Conservation (phyloP, 192 early-diverging fungal genomes). For the Podila minutissima region DNA sequence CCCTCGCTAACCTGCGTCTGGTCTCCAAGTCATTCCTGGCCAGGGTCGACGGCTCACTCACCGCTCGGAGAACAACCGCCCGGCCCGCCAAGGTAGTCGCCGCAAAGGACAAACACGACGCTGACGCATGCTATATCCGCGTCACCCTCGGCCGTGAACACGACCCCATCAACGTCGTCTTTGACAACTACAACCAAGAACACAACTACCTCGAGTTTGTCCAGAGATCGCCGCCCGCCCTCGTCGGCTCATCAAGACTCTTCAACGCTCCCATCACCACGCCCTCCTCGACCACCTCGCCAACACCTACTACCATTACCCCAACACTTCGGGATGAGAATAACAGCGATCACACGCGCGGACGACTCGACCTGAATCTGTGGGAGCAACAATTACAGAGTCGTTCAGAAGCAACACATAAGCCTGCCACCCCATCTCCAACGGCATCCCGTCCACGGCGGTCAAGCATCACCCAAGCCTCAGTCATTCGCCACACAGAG, state of each 20-base stretch:
- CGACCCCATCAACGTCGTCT: constrained; percentile 33
- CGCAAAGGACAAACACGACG: constrained; percentile 14
- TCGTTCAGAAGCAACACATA: neutral
- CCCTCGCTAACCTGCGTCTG: constrained; percentile 22
- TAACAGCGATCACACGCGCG: constrained; percentile 6
- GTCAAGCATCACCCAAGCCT: constrained; percentile 31
- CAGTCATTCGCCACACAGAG: constrained; percentile 17
- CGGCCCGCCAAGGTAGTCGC: neutral
- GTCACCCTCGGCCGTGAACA: constrained; percentile 10
- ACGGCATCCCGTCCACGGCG: neutral
- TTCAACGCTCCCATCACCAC: neutral
- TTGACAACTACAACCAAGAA: constrained; percentile 19
- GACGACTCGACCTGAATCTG: constrained; percentile 21
- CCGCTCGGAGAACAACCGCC: constrained; percentile 19
- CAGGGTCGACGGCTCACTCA: constrained; percentile 36
- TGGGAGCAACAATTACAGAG: constrained; percentile 33
- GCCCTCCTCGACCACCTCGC: neutral
- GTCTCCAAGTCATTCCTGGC: constrained; percentile 30
- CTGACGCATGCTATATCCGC: constrained; percentile 29
- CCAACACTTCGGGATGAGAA: neutral
- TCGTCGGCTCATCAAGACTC: neutral
- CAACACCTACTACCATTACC: neutral
- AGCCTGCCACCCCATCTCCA: neutral
- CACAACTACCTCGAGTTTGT: constrained; percentile 46
- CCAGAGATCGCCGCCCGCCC: neutral